phyloP scores from a whole-genome alignment of 2,329 filamentous ascomycete species.

The Metarhizium rileyi region DNA sequence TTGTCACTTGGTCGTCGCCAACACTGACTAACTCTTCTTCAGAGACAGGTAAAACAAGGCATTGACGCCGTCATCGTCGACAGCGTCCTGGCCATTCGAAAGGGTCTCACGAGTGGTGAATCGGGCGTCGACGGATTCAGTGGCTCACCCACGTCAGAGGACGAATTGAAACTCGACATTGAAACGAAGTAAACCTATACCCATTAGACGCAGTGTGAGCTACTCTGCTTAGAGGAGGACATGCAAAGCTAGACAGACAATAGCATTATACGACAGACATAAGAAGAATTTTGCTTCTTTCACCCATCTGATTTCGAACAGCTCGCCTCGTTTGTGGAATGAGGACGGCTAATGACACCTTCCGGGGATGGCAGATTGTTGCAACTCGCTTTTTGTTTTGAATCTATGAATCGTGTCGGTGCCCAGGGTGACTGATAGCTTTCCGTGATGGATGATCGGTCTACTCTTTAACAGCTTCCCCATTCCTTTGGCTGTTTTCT shows the following conservation, averaged over 20 bases:
- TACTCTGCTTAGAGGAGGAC: not conserved
- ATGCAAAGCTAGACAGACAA: not conserved
- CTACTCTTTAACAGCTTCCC: no score
- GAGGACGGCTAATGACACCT: not conserved
- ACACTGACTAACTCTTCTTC: conserved; percentile 8
- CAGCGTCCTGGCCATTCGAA: conserved; percentile 82
- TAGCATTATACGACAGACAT: not conserved
- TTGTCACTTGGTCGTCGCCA: not conserved
- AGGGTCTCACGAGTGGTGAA: conserved; percentile 58
- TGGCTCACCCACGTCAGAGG: not conserved
- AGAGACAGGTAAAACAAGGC: conserved; percentile 86
- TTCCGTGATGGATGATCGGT: no score
- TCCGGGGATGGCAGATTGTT: no score
- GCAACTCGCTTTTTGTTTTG: no score
- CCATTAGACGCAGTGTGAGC: not conserved
- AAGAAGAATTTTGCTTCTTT: not conserved
- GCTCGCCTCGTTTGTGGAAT: not conserved
- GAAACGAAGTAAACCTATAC: not conserved
- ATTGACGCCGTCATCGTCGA: conserved; percentile 98
- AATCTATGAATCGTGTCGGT: no score
- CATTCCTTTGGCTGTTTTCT: no score
- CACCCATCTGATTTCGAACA: not conserved
- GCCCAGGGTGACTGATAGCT: no score
- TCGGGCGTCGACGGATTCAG: conserved; percentile 5
- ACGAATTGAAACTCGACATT: not conserved